Evolutionary conservation across 2,329 filamentous ascomycete species (phyloP).

Genomic region (Pseudonectria buxi): DNA sequence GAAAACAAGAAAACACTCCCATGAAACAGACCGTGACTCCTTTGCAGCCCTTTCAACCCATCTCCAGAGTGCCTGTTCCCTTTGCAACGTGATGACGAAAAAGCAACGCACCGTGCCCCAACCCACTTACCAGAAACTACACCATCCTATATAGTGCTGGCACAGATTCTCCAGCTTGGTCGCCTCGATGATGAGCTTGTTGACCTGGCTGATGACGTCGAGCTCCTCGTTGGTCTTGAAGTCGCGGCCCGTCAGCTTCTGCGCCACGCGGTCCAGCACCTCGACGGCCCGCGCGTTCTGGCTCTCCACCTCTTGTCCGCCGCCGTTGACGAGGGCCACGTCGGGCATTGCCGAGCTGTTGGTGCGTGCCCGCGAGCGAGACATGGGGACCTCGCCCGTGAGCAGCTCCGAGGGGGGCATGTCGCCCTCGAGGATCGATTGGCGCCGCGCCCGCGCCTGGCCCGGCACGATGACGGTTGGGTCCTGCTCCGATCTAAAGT

Average conservation of each 20-base stretch:
- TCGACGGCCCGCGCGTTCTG: constrained; percentile 92
- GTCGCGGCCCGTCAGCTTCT: constrained; percentile 91
- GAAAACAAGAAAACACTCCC: too few species aligned
- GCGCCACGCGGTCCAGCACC: constrained; percentile 83
- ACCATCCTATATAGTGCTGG: constrained; percentile 99
- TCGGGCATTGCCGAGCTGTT: constrained; percentile 46
- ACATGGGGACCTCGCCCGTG: constrained; percentile 41
- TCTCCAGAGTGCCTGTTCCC: constrained; percentile 12
- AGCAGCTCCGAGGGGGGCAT: constrained; percentile 54
- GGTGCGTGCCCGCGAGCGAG: constrained; percentile 50
- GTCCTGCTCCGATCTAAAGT: constrained; percentile 58
- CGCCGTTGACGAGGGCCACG: constrained; percentile 31
- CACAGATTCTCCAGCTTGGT: constrained; percentile 96
- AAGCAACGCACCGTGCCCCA: too few species aligned
- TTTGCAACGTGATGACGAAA: background rate
- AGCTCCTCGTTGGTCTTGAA: constrained; percentile 85
- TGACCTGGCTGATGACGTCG: constrained; percentile 79
- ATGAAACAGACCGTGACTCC: constrained; percentile 29
- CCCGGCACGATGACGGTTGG: constrained; percentile 42
- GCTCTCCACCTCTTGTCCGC: constrained; percentile 56
- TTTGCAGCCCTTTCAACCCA: constrained; percentile 17
- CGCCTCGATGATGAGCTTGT: constrained; percentile 88
- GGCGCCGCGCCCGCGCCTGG: constrained; percentile 51
- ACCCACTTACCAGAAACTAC: constrained; percentile 76
- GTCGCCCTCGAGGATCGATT: constrained; percentile 62